Percentiles rank a stretch among this genome's conserved stretches.
phyloP scores from a whole-genome alignment of 306 rosid genomes.

The Datisca glomerata region DNA sequence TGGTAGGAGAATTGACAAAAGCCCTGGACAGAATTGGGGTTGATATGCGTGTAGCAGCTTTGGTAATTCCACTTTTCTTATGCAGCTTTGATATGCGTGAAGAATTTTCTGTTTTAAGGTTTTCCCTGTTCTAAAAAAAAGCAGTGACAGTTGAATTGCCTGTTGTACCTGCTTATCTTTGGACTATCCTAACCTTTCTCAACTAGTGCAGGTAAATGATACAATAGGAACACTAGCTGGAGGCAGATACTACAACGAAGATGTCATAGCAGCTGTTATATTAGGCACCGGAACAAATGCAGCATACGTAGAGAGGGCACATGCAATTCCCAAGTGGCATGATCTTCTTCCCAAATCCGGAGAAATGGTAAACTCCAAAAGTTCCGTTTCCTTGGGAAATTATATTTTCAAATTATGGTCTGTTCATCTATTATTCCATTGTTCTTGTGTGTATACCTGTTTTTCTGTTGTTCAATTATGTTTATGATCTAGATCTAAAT shows the following conservation, averaged over 20 bases:
- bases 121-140: too few relatives aligned
- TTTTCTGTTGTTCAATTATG: too few relatives aligned
- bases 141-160: too few relatives aligned
- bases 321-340: conserved; percentile 89
- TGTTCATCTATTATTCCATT: too few relatives aligned
- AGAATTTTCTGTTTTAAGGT: neutral
- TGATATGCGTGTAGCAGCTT: conserved; percentile 83
- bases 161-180: too few relatives aligned
- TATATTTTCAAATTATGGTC: too few relatives aligned
- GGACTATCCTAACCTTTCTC: neutral
- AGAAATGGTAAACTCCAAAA: conserved; percentile 89
- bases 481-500: too few relatives aligned
- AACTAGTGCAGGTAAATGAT: conserved; percentile 65
- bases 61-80: conserved; percentile 33
- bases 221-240: conserved; percentile 92
- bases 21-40: conserved; percentile 63
- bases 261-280: conserved; percentile 79
- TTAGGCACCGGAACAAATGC: conserved; percentile 99
- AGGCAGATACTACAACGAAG: conserved; percentile 60
- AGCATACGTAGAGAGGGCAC: conserved; percentile 78
- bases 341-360: conserved; percentile 81
- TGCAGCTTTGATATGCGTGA: neutral
- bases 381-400: too few relatives aligned
- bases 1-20: conserved; percentile 65
- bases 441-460: too few relatives aligned